A percentile compares a stretch with the other conserved stretches of the same genome.
phyloP scores from a whole-genome alignment of 441 rosid species.

The Kokia cookei region DNA sequence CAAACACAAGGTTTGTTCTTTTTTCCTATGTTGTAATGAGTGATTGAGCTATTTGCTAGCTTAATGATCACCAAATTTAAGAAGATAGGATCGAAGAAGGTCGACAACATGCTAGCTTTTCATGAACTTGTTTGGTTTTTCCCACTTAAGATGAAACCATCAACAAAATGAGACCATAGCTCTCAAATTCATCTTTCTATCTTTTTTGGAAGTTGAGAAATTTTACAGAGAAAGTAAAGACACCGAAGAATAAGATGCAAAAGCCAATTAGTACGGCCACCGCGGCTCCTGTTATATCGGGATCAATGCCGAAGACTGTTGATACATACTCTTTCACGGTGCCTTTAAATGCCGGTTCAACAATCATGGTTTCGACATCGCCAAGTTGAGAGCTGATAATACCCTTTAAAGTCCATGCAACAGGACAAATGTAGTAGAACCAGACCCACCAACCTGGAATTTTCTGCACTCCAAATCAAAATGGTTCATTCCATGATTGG shows the following conservation, averaged over 20 bases:
- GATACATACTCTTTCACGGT: slow-evolving; percentile 57
- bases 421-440: slow-evolving; percentile 81
- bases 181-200: slow-evolving; percentile 18
- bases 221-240: slow-evolving; percentile 59
- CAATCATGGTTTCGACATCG: slow-evolving; percentile 56
- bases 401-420: slow-evolving; percentile 82
- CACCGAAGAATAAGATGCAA: slow-evolving; percentile 48
- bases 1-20: not conserved
- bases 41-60: not conserved
- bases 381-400: slow-evolving; percentile 74
- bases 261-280: slow-evolving; percentile 47
- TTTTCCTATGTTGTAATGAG: not conserved
- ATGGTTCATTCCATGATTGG: not conserved
- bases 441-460: slow-evolving; percentile 93
- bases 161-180: not conserved
- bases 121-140: too few relatives aligned
- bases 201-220: slow-evolving; percentile 80
- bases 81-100: not conserved
- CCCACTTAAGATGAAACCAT: not conserved
- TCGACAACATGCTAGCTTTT: not conserved
- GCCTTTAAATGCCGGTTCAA: slow-evolving; percentile 48
- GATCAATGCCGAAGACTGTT: slow-evolving; percentile 35
- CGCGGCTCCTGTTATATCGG: slow-evolving; percentile 48
- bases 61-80: not conserved
- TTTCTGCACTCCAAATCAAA: slow-evolving; percentile 20